phyloP scores from a whole-genome alignment of 768 basidiomycete genomes.

The Leccinum longicurvipes region DNA sequence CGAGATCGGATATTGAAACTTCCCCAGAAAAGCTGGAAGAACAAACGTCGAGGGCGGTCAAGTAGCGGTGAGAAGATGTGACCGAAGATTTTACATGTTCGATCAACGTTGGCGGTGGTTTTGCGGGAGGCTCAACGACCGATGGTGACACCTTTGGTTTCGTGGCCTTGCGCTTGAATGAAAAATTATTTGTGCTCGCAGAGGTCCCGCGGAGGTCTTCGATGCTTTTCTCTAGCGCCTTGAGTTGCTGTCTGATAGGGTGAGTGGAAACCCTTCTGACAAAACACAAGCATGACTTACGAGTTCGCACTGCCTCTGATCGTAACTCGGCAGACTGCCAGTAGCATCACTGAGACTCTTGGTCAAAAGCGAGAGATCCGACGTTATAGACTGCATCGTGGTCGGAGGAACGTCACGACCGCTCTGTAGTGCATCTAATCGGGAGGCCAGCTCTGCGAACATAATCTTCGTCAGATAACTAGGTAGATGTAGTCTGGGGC shows the following conservation, averaged over 20 bases:
- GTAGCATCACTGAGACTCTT: constrained; percentile 65
- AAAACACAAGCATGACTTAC: constrained; percentile 39
- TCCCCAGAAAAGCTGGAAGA: constrained; percentile 40
- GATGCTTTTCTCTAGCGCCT: constrained; percentile 52
- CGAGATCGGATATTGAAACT: constrained; percentile 64
- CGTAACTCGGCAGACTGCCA: constrained; percentile 64
- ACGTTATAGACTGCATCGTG: constrained; percentile 42
- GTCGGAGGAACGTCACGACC: constrained; percentile 29
- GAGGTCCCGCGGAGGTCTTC: constrained; percentile 47
- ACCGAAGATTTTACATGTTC: constrained; percentile 41
- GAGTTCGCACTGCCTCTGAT: constrained; percentile 68
- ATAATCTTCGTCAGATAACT: constrained; percentile 13
- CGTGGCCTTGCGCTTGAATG: constrained; percentile 55
- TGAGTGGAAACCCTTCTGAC: constrained; percentile 10
- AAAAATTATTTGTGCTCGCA: constrained; percentile 58
- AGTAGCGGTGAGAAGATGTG: constrained; percentile 42
- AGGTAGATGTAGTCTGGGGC: neutral
- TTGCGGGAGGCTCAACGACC: neutral
- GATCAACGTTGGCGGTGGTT: constrained; percentile 2
- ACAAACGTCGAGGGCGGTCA: constrained; percentile 36
- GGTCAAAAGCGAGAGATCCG: constrained; percentile 53
- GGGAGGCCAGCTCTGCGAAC: constrained; percentile 46
- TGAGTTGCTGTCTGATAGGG: constrained; percentile 54
- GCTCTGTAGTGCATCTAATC: constrained; percentile 40
- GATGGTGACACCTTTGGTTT: constrained; percentile 13